Evolutionary conservation across 1,284 basidiomycete genomes (phyloP).

Genomic region (Ceratobasidium sp.): DNA sequence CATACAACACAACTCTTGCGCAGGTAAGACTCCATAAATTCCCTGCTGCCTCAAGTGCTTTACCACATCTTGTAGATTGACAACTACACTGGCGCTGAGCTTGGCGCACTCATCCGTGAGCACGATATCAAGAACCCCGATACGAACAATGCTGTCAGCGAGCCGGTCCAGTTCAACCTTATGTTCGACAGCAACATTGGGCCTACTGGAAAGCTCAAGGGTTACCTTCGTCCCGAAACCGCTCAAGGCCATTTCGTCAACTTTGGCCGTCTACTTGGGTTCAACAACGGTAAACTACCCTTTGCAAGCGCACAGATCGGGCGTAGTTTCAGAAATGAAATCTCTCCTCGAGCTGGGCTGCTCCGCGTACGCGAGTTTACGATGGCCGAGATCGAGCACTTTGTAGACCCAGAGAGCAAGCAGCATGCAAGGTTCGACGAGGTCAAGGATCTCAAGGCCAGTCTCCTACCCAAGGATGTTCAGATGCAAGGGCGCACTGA

Average conservation of each 20-base stretch:
- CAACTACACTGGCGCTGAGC: conserved; percentile 90
- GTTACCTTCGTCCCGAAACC: conserved; percentile 97
- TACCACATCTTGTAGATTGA: conserved; percentile 73
- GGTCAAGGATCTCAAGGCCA: conserved; percentile 78
- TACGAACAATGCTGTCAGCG: conserved; percentile 90
- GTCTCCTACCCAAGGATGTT: conserved; percentile 83
- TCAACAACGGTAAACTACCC: conserved; percentile 96
- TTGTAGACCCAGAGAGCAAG: conserved; percentile 95
- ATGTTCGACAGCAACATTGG: conserved; percentile 99
- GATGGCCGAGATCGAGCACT: conserved; percentile 99
- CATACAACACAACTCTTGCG: conserved; percentile 87
- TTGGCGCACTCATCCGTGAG: conserved; percentile 88
- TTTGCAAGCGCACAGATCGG: conserved; percentile 99
- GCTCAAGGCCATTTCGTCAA: conserved; percentile 99
- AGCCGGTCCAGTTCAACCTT: conserved; percentile 97
- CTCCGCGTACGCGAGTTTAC: conserved; percentile 98
- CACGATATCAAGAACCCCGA: conserved; percentile 90
- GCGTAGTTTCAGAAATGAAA: conserved; percentile 97
- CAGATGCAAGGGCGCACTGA: conserved; percentile 82
- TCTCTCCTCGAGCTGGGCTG: conserved; percentile 94
- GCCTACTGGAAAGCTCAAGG: conserved; percentile 96
- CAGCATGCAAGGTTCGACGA: conserved; percentile 85
- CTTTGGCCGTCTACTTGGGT: conserved; percentile 95
- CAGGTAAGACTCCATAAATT: conserved; percentile 65
- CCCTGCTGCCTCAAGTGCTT: conserved; percentile 3